Percentiles rank a stretch among this genome's conserved stretches.
Conservation (phyloP, 345 rosid species). For the Conringia planisiliqua region DNA sequence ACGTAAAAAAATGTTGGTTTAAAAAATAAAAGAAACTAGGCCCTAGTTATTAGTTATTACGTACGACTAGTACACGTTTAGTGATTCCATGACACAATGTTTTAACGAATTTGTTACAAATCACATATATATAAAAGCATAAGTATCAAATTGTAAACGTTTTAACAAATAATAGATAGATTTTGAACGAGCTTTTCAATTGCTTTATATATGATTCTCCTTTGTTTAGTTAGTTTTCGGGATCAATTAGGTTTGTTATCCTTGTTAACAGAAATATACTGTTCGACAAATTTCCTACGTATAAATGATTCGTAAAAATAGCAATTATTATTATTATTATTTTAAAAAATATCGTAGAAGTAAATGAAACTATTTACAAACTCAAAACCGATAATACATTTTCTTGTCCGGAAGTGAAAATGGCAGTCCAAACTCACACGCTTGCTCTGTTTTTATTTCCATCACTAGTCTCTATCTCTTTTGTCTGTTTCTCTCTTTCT, state of each 20-base stretch:
- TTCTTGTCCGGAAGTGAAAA: constrained; percentile 25
- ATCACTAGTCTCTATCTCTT: constrained; percentile 23
- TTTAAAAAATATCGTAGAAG: too few relatives aligned
- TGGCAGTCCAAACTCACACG: constrained; percentile 43
- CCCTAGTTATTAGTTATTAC: too few relatives aligned
- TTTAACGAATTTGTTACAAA: too few relatives aligned
- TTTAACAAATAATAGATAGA: too few relatives aligned
- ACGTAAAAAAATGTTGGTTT: too few relatives aligned
- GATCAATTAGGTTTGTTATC: not conserved
- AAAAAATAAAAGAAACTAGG: too few relatives aligned
- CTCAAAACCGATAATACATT: not conserved
- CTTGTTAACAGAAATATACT: too few relatives aligned
- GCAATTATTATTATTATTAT: too few relatives aligned
- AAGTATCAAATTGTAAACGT: not conserved
- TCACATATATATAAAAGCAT: not conserved
- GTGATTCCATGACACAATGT: not conserved
- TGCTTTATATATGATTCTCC: not conserved
- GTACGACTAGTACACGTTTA: not conserved
- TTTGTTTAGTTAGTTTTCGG: not conserved
- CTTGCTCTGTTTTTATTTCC: constrained; percentile 35
- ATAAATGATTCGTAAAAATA: not conserved
- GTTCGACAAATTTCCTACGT: not conserved
- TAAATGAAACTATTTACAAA: not conserved
- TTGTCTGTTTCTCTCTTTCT: constrained; percentile 21
- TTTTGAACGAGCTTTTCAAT: not conserved